Conservation (phyloP, 2,329 filamentous ascomycete genomes). For the Dryadomyces quercivorus region DNA sequence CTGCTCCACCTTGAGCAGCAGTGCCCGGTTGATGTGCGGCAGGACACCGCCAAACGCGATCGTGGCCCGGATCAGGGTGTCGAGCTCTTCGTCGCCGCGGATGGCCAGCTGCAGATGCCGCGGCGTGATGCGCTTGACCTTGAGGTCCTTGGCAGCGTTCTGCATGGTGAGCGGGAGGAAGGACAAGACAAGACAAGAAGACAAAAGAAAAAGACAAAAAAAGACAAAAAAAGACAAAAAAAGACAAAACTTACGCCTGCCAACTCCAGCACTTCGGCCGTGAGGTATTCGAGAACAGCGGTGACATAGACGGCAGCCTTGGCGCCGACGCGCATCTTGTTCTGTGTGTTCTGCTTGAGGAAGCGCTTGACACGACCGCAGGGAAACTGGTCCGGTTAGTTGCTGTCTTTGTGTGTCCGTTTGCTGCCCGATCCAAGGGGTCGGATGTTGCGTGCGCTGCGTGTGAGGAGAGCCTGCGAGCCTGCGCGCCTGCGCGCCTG, state of each 20-base stretch:
- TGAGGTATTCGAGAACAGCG: slow-evolving; percentile 94
- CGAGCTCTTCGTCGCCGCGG: slow-evolving; percentile 94
- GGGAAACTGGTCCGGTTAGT: slow-evolving; percentile 57
- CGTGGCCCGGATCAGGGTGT: slow-evolving; percentile 92
- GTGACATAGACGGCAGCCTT: slow-evolving; percentile 98
- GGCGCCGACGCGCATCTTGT: slow-evolving; percentile 98
- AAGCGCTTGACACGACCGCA: slow-evolving; percentile 99
- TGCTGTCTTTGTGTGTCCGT: neutral
- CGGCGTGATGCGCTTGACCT: slow-evolving; percentile 98
- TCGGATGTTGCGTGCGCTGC: neutral
- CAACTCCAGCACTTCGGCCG: slow-evolving; percentile 93
- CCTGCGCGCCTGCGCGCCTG: too few relatives aligned
- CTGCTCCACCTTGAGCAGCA: slow-evolving; percentile 45
- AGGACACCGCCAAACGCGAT: slow-evolving; percentile 98
- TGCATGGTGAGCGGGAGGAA: slow-evolving; percentile 20
- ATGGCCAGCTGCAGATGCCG: slow-evolving; percentile 97
- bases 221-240: neutral
- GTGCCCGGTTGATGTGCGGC: slow-evolving; percentile 95
- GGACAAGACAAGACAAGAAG: too few relatives aligned
- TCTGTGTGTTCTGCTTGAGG: slow-evolving; percentile 97
- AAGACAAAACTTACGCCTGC: slow-evolving; percentile 56
- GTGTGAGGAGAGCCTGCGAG: too few relatives aligned
- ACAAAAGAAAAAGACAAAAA: slow-evolving; percentile 19
- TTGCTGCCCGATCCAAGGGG: neutral
- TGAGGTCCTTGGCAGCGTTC: slow-evolving; percentile 98